phyloP scores from a whole-genome alignment of 805 yeast species.

The Candida nanaspora region DNA sequence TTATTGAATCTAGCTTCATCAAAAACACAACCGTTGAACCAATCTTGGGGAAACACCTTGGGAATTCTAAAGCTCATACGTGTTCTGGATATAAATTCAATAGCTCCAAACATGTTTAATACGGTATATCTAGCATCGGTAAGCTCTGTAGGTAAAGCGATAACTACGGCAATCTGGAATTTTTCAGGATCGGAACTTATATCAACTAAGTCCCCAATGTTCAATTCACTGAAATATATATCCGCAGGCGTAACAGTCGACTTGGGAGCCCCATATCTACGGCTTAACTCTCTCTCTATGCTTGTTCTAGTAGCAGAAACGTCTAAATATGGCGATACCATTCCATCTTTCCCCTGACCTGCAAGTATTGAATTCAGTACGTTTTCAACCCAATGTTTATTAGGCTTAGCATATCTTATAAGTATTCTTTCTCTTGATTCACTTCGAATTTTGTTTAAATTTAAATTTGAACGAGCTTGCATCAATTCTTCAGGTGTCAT shows the following conservation, averaged over 20 bases:
- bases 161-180: slow-evolving; percentile 35
- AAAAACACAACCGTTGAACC: slow-evolving; percentile 24
- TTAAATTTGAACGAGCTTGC: slow-evolving; percentile 17
- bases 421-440: slow-evolving; percentile 15
- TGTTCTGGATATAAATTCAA: slow-evolving; percentile 39
- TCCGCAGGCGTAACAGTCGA: slow-evolving; percentile 9
- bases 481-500: slow-evolving; percentile 27
- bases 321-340: background rate
- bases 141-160: slow-evolving; percentile 40
- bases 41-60: slow-evolving; percentile 33
- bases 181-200: slow-evolving; percentile 18
- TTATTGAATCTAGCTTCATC: slow-evolving; percentile 20
- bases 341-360: background rate
- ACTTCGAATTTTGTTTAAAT: slow-evolving; percentile 17
- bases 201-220: slow-evolving; percentile 60
- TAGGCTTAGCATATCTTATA: slow-evolving; percentile 21
- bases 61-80: slow-evolving; percentile 50
- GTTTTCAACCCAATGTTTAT: slow-evolving; percentile 20
- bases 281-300: slow-evolving; percentile 7
- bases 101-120: slow-evolving; percentile 49
- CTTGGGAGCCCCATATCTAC: slow-evolving; percentile 11
- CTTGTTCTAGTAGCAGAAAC: background rate
- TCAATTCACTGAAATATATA: slow-evolving; percentile 22
- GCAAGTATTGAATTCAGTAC: background rate
- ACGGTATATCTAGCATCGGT: slow-evolving; percentile 52